Conservation (phyloP, 2,329 filamentous ascomycete species). For the Curvularia verruculosa region DNA sequence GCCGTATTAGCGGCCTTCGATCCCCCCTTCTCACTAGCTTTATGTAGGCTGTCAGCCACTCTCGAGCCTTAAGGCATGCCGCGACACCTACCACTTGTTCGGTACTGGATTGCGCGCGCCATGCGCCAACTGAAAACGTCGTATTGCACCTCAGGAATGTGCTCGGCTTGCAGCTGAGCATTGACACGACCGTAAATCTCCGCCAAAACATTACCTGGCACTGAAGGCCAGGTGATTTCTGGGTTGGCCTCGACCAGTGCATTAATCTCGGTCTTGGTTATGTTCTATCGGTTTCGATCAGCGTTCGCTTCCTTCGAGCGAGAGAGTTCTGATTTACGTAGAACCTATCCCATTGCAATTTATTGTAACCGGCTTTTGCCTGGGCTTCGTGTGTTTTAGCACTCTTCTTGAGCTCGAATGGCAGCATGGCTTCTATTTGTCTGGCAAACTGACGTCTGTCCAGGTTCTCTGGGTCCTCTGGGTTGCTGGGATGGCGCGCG, state of each 20-base stretch:
- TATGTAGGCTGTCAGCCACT: not conserved
- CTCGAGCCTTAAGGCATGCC: not conserved
- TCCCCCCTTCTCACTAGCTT: not conserved
- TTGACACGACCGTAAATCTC: not conserved
- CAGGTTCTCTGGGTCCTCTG: not conserved
- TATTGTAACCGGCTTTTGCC: not conserved
- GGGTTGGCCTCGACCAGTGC: not conserved
- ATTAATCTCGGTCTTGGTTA: constrained; percentile 4
- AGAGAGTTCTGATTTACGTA: not conserved
- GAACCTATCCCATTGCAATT: not conserved
- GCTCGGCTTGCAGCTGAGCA: not conserved
- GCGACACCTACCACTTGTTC: too few relatives aligned
- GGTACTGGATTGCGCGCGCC: too few relatives aligned
- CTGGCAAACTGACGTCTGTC: not conserved
- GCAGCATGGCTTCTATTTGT: not conserved
- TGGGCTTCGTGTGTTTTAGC: constrained; percentile 2
- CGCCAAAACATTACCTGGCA: not conserved
- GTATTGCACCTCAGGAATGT: constrained; percentile 2
- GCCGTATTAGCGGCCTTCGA: not conserved
- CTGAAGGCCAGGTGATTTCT: not conserved
- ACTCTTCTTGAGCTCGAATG: constrained; percentile 2
- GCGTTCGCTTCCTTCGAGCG: not conserved
- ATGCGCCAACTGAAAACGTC: constrained; percentile 1
- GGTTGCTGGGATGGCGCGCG: not conserved
- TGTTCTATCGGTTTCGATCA: not conserved